A percentile compares a stretch with the other conserved stretches of the same genome.
Conservation (phyloP, 371 early-diverging fungal species). For the Mucor racemosus region DNA sequence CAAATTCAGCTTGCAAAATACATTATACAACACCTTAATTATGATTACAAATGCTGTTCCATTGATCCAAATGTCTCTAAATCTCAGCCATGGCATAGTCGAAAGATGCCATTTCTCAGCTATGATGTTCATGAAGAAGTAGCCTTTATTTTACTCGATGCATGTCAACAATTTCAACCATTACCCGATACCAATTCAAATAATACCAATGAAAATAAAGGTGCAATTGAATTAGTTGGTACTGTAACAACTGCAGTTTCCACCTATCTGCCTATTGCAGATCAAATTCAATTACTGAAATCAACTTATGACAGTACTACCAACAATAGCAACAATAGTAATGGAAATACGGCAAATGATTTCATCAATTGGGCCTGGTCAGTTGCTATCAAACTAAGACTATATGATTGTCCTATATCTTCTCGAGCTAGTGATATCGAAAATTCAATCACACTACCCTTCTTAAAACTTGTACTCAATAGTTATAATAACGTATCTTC, state of each 20-base stretch:
- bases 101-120: conserved; percentile 29
- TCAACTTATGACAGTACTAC: conserved; percentile 33
- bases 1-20: conserved; percentile 49
- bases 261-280: conserved; percentile 36
- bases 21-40: conserved; percentile 52
- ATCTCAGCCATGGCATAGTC: conserved; percentile 42
- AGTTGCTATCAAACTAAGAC: conserved; percentile 42
- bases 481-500: conserved; percentile 30
- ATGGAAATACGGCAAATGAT: conserved; percentile 27
- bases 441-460: conserved; percentile 35
- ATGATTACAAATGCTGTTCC: conserved; percentile 27
- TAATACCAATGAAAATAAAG: conserved; percentile 8
- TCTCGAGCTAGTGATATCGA: conserved; percentile 38
- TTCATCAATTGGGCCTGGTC: conserved; percentile 61
- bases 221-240: conserved; percentile 33
- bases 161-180: conserved; percentile 39
- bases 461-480: conserved; percentile 41
- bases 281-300: conserved; percentile 26
- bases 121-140: conserved; percentile 44
- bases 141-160: conserved; percentile 47
- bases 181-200: conserved; percentile 30
- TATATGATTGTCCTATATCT: conserved; percentile 51
- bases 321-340: background rate
- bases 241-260: conserved; percentile 33
- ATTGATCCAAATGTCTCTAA: conserved; percentile 26